Evolutionary conservation across 495 filamentous ascomycete species (phyloP), one percentile per base, ranked within the genome.

Genomic region (Penicillium arizonense): DNA sequence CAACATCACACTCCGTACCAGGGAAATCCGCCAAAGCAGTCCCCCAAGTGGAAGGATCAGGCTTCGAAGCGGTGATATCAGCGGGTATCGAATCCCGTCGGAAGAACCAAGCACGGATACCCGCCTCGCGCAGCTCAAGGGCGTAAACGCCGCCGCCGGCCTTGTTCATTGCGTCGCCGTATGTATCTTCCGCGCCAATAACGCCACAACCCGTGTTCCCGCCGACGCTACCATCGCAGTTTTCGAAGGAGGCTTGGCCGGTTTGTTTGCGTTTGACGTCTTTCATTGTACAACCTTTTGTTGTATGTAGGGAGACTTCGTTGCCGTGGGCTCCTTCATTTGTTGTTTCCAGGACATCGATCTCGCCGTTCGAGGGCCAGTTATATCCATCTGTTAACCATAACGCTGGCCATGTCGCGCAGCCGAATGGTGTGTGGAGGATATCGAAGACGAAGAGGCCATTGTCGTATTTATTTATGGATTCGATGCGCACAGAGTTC

Each of bases 361-460:
- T 79, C 52, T 81, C 77, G 7, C 77, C 77, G 39, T 79, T 76
- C 0, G 32, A 45, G 0, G 85, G 85, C 85, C 85, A 88, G 32
- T 80, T 77, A 14, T 71, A 60, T 0, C 79, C 77, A 13, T 79
- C 84, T 1, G 82, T 82, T 7, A 87, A 64, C 85, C 85, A 88
- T 18, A 89, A 78, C 0, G 81, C 81, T 0, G 79, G 79, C 80
- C 80, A 82, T 12, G 78, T 81, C 1, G 69, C 78, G 53, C 79
- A 83, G 14, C 75, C 77, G 41, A 71, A 72, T 13, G 77, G 78
- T 0, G 72, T 67, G 39, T 79, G 77, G 3, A 77, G 44, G 59
- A 81, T 75, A 44, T 83, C 80, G 52, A 82, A 82, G 56, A 83
- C 53, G 58, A 83, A 83, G 2, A 83, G 71, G 1, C 77, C 78